These are phyloP conservation scores for Alternaria brassicae DNA, from an alignment of 2,329 filamentous ascomycete genomes.

Conservation along the genomic window DNA sequence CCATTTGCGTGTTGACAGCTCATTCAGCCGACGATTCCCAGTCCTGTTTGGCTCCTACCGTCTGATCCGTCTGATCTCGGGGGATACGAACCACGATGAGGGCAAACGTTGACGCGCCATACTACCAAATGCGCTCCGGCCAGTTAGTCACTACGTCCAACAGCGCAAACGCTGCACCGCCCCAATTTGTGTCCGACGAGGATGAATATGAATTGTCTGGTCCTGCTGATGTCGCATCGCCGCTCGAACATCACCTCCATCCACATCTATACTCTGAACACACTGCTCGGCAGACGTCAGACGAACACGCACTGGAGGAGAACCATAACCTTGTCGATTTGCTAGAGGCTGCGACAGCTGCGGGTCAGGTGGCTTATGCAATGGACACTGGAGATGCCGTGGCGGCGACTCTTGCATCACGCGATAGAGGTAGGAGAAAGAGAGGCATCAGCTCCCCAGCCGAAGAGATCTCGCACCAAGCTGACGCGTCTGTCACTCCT, in stretches of 20 bases:
- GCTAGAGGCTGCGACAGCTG: slow-evolving; percentile 48
- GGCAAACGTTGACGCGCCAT: slow-evolving; percentile 43
- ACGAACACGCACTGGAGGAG: slow-evolving; percentile 34
- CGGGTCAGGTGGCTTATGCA: slow-evolving; percentile 31
- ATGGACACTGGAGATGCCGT: slow-evolving; percentile 19
- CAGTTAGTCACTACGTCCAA: slow-evolving; percentile 35
- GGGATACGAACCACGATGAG: slow-evolving; percentile 34
- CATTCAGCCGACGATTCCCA: background rate
- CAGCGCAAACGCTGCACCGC: slow-evolving; percentile 31
- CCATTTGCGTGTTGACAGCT: slow-evolving; percentile 25
- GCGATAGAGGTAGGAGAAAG: slow-evolving; percentile 39
- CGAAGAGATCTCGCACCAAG: slow-evolving; percentile 12
- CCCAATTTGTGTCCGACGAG: slow-evolving; percentile 27
- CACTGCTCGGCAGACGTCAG: slow-evolving; percentile 17
- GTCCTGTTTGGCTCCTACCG: slow-evolving; percentile 13
- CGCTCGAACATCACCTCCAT: slow-evolving; percentile 21
- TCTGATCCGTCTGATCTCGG: slow-evolving; percentile 18
- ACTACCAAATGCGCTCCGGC: slow-evolving; percentile 43
- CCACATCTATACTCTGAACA: slow-evolving; percentile 26
- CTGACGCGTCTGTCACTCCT: slow-evolving; percentile 5
- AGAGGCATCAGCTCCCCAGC: slow-evolving; percentile 19
- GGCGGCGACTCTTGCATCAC: slow-evolving; percentile 1
- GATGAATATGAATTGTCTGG: slow-evolving; percentile 31
- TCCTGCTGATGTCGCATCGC: slow-evolving; percentile 19
- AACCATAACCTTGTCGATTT: slow-evolving; percentile 46